Evolutionary conservation across 352 stramenopile genomes (phyloP).

Genomic region (Globisporangium echinulatum): DNA sequence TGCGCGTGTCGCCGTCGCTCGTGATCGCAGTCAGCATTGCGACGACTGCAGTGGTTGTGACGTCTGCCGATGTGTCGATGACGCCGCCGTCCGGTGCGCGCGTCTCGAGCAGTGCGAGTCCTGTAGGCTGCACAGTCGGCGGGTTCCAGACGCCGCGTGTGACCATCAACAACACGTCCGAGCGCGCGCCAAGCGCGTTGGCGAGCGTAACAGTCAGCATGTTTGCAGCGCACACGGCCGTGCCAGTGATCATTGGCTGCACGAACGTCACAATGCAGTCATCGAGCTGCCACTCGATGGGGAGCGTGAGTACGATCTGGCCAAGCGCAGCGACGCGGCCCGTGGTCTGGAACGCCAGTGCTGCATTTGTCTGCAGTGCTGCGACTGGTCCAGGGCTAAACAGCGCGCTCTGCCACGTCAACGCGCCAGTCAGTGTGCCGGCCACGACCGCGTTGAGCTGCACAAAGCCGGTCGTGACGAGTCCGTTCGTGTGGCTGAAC

Average conservation of each 20-base stretch:
- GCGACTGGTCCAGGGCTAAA: slow-evolving; percentile 46
- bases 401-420: slow-evolving; percentile 39
- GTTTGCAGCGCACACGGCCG: slow-evolving; percentile 25
- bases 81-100: slow-evolving; percentile 35
- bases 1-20: slow-evolving; percentile 34
- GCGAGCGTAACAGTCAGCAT: slow-evolving; percentile 25
- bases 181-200: slow-evolving; percentile 32
- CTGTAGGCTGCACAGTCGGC: slow-evolving; percentile 21
- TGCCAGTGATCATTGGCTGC: slow-evolving; percentile 22
- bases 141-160: slow-evolving; percentile 38
- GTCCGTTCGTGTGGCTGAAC: slow-evolving; percentile 37
- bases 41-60: slow-evolving; percentile 14
- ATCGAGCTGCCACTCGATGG: slow-evolving; percentile 35
- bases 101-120: slow-evolving; percentile 18
- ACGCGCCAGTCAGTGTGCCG: slow-evolving; percentile 27
- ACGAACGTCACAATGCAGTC: slow-evolving; percentile 27
- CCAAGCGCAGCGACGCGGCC: slow-evolving; percentile 30
- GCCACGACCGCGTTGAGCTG: slow-evolving; percentile 25
- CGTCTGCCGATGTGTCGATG: slow-evolving; percentile 36
- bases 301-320: slow-evolving; percentile 31
- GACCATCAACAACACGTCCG: slow-evolving; percentile 29
- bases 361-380: slow-evolving; percentile 32
- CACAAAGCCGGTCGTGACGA: slow-evolving; percentile 36
- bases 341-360: slow-evolving; percentile 30
- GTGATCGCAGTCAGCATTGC: slow-evolving; percentile 26